A percentile compares a stretch with the other conserved stretches of the same genome.
Evolutionary conservation across 164 flowering plant species (phyloP).

Genomic region (grape (Vitis vinifera)): DNA sequence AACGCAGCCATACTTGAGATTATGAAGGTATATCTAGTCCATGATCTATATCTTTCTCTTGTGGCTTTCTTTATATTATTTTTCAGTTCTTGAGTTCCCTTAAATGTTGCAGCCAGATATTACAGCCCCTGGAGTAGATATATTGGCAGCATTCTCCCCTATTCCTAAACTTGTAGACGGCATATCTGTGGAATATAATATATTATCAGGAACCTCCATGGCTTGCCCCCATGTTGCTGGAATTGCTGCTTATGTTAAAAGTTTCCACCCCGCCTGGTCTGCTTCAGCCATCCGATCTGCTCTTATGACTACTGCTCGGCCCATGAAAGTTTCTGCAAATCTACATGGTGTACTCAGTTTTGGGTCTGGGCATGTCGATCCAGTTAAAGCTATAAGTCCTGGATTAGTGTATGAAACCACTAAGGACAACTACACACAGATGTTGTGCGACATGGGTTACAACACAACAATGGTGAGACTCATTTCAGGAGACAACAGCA

Average conservation of each 20-base stretch:
- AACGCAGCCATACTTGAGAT: conserved; percentile 19
- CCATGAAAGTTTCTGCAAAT: too few species aligned
- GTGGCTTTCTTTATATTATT: not conserved
- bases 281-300: conserved; percentile 33
- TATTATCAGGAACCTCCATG: conserved; percentile 36
- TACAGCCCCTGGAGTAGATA: conserved; percentile 21
- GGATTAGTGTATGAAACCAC: too few species aligned
- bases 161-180: not conserved
- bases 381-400: too few species aligned
- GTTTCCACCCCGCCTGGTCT: conserved; percentile 35
- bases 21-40: conserved; percentile 27
- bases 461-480: too few species aligned
- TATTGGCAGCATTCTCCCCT: conserved; percentile 21
- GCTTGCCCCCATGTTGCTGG: conserved; percentile 34
- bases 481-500: too few species aligned
- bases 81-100: not conserved
- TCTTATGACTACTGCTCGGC: conserved; percentile 27
- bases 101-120: conserved; percentile 20
- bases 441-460: too few species aligned
- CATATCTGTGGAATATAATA: conserved; percentile 9
- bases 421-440: too few species aligned
- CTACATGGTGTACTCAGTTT: too few species aligned
- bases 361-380: too few species aligned
- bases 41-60: not conserved
- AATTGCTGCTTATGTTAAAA: conserved; percentile 29